A percentile compares a stretch with the other conserved stretches of the same genome.
These are phyloP conservation scores for Apodospora peruviana DNA, from an alignment of 495 filamentous ascomycete species.

Conservation along the genomic window DNA sequence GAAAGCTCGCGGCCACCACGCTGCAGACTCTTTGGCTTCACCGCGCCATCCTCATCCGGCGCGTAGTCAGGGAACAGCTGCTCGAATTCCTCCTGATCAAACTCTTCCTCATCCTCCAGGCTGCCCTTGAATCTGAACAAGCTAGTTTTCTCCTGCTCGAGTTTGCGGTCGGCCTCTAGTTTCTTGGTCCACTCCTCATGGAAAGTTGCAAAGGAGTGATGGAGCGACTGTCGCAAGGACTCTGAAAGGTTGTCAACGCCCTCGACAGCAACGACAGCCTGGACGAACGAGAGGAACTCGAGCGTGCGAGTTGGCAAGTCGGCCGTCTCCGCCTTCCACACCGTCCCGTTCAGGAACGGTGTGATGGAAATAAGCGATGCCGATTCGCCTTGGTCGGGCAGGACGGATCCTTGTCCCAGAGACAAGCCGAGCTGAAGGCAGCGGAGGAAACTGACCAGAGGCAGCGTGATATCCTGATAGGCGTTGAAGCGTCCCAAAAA, in stretches of 20 bases:
- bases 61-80: conserved; percentile 72
- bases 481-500: conserved; percentile 61
- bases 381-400: conserved; percentile 23
- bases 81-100: conserved; percentile 70
- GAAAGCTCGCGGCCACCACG: conserved; percentile 38
- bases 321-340: conserved; percentile 11
- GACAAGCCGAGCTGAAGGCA: conserved; percentile 73
- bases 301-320: conserved; percentile 35
- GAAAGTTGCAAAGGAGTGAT: conserved; percentile 59
- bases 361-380: conserved; percentile 44
- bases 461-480: conserved; percentile 79
- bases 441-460: conserved; percentile 74
- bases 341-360: conserved; percentile 58
- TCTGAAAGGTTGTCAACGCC: conserved; percentile 31
- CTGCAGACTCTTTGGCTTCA: conserved; percentile 10
- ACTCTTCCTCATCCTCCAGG: conserved; percentile 65
- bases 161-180: conserved; percentile 65
- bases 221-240: conserved; percentile 26
- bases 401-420: conserved; percentile 40
- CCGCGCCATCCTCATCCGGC: conserved; percentile 20
- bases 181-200: conserved; percentile 74
- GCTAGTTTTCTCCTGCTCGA: conserved; percentile 63
- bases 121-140: conserved; percentile 77
- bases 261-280: conserved; percentile 36
- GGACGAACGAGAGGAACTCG: conserved; percentile 39